Conservation (phyloP, 1,139 yeast genomes). For the Magnusiomyces suaveolens region DNA sequence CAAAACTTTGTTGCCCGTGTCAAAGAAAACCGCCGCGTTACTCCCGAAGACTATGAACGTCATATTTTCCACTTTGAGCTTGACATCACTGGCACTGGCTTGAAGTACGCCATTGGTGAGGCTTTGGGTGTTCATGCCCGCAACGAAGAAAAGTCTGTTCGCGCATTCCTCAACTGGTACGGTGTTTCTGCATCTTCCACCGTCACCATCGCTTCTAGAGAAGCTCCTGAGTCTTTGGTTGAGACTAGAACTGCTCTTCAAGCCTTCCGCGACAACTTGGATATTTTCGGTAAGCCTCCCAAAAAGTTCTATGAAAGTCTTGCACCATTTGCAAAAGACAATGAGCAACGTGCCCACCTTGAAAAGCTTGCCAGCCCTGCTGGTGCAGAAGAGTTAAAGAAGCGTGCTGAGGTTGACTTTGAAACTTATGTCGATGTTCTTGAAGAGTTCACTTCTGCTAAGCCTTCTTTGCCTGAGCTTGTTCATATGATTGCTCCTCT, state of each 20-base stretch:
- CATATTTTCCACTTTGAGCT: conserved; percentile 95
- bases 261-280: conserved; percentile 68
- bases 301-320: conserved; percentile 85
- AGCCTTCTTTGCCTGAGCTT: conserved; percentile 67
- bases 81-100: conserved; percentile 82
- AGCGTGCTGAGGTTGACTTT: conserved; percentile 76
- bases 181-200: conserved; percentile 60
- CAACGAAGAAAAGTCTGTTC: conserved; percentile 57
- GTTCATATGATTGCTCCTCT: conserved; percentile 69
- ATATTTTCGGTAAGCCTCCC: conserved; percentile 90
- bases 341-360: conserved; percentile 52
- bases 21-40: conserved; percentile 82
- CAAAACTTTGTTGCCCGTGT: conserved; percentile 82
- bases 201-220: conserved; percentile 65
- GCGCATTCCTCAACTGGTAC: conserved; percentile 58
- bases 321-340: conserved; percentile 63
- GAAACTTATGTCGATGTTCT: conserved; percentile 75
- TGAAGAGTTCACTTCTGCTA: conserved; percentile 70
- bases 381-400: conserved; percentile 81
- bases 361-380: conserved; percentile 59
- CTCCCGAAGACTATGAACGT: conserved; percentile 86
- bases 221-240: conserved; percentile 40
- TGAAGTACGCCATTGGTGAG: conserved; percentile 90
- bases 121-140: conserved; percentile 94
- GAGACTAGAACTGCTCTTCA: conserved; percentile 81